Conservation (phyloP, 108 stramenopile genomes). For the Mediolabrus comicus region DNA sequence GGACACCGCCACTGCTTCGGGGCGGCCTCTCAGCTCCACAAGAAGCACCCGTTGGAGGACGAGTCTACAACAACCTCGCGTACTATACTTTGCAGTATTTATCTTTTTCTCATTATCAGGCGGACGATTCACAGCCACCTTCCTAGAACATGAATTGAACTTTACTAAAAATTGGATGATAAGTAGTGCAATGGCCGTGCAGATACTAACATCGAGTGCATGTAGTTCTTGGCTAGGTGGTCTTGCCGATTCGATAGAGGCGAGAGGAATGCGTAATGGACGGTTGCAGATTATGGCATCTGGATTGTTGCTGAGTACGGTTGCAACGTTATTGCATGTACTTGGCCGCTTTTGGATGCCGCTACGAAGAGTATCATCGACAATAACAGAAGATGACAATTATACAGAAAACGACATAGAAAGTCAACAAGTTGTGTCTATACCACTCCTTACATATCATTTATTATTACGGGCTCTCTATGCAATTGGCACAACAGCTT, state of each 20-base stretch:
- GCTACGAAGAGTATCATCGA: background rate
- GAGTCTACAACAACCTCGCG: constrained; percentile 31
- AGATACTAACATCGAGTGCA: constrained; percentile 26
- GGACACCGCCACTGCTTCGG: background rate
- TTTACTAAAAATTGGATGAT: constrained; percentile 45
- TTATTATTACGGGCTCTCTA: constrained; percentile 26
- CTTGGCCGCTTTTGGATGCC: constrained; percentile 12
- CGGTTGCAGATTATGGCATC: constrained; percentile 28
- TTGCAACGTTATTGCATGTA: constrained; percentile 28
- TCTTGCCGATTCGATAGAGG: constrained; percentile 42
- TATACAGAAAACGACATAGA: background rate
- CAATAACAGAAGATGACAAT: background rate
- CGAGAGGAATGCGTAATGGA: constrained; percentile 12
- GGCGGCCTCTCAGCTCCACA: background rate
- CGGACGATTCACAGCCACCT: constrained; percentile 55
- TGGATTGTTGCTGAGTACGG: constrained; percentile 29
- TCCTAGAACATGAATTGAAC: constrained; percentile 42
- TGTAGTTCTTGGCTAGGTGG: constrained; percentile 40
- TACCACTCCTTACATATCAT: constrained; percentile 30
- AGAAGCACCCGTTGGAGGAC: no score
- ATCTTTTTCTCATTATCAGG: constrained; percentile 41
- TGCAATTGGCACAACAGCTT: constrained; percentile 29
- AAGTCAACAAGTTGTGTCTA: constrained; percentile 9
- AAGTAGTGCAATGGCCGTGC: constrained; percentile 28
- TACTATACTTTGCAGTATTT: constrained; percentile 39